These are phyloP conservation scores for Phellopilus nigrolimitatus DNA, from an alignment of 1,284 basidiomycete genomes.

Conservation along the genomic window DNA sequence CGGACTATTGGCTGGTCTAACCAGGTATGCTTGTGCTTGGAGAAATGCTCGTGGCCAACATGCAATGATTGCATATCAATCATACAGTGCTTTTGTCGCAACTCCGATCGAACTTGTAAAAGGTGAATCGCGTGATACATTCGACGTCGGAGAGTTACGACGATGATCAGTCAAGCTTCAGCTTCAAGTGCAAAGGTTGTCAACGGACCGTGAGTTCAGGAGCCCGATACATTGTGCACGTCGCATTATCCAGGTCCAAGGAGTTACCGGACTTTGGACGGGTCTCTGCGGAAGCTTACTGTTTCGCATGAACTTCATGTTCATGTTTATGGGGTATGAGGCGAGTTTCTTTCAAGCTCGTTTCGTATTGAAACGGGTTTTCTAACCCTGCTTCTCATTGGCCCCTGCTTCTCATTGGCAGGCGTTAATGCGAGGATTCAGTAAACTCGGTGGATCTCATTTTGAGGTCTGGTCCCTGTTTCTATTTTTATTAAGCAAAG, in stretches of 20 bases:
- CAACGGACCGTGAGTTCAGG: constrained; percentile 55
- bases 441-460: constrained; percentile 44
- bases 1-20: constrained; percentile 71
- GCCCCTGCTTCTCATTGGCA: constrained; percentile 25
- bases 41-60: too few species aligned
- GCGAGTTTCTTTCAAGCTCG: constrained; percentile 27
- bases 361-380: neutral
- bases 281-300: constrained; percentile 60
- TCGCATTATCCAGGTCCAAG: constrained; percentile 52
- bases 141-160: neutral
- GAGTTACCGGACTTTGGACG: constrained; percentile 56
- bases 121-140: constrained; percentile 35
- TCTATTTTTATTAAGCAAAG: neutral
- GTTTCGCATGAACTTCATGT: constrained; percentile 62
- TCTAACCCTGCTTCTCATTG: constrained; percentile 12
- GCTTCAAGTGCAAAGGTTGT: constrained; percentile 58
- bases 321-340: constrained; percentile 66
- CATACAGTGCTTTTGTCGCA: constrained; percentile 52
- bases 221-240: constrained; percentile 58
- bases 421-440: constrained; percentile 56
- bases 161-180: constrained; percentile 67
- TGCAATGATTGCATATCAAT: neutral
- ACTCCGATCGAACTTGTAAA: constrained; percentile 73
- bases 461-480: constrained; percentile 41
- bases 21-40: constrained; percentile 50